Evolutionary conservation across 306 rosid species (phyloP).

Genomic region (Prinsepia uniflora): DNA sequence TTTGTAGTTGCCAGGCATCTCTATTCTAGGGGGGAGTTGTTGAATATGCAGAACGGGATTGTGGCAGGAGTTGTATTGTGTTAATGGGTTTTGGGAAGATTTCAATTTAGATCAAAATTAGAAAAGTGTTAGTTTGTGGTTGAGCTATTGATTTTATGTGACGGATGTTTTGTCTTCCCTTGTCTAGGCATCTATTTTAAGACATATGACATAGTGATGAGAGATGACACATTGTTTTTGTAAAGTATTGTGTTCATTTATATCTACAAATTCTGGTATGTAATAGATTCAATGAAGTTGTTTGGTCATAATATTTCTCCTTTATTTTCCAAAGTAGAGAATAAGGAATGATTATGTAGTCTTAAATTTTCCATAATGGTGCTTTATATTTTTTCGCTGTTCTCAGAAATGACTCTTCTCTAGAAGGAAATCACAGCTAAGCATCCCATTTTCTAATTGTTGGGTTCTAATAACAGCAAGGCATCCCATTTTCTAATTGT

Average conservation of each 20-base stretch:
- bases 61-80: not conserved
- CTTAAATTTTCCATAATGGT: not conserved
- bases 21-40: not conserved
- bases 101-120: not conserved
- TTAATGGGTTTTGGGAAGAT: not conserved
- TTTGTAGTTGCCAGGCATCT: not conserved
- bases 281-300: not conserved
- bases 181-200: not conserved
- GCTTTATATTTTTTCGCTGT: not conserved
- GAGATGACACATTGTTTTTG: not conserved
- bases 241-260: not conserved
- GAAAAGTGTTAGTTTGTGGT: not conserved
- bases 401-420: not conserved
- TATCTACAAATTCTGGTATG: not conserved
- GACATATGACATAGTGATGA: not conserved
- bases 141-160: not conserved
- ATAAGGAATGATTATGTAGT: not conserved
- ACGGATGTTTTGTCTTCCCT: not conserved
- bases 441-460: not conserved
- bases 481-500: not conserved
- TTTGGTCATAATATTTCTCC: not conserved
- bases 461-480: not conserved
- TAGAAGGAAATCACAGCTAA: not conserved
- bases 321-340: not conserved
- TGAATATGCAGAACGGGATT: not conserved